phyloP scores from a whole-genome alignment of 1,139 yeast species.

The Yamadazyma sp. region DNA sequence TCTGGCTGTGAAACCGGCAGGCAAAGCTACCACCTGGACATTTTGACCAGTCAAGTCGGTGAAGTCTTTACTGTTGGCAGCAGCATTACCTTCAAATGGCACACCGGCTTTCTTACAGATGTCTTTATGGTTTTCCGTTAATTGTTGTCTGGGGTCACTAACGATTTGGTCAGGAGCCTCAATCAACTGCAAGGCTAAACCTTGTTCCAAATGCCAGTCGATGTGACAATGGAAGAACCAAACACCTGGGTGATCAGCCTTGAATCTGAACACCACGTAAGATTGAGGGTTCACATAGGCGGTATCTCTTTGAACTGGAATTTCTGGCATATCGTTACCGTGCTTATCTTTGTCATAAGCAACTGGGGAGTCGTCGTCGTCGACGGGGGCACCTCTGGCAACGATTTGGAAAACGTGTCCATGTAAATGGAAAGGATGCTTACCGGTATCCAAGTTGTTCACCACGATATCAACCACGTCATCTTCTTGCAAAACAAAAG shows the following conservation, averaged over 20 bases:
- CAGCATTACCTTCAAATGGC: conserved; percentile 65
- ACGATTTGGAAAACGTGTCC: conserved; percentile 82
- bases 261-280: conserved; percentile 63
- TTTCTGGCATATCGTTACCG: conserved; percentile 53
- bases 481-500: conserved; percentile 58
- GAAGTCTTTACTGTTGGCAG: conserved; percentile 54
- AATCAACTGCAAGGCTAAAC: conserved; percentile 67
- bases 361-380: conserved; percentile 53
- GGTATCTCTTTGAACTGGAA: conserved; percentile 68
- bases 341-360: conserved; percentile 50
- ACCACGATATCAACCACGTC: conserved; percentile 71
- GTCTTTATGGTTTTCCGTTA: conserved; percentile 47
- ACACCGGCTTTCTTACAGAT: conserved; percentile 49
- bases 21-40: conserved; percentile 55
- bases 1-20: conserved; percentile 66
- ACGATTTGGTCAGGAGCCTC: conserved; percentile 70
- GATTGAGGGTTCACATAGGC: conserved; percentile 65
- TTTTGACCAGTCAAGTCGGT: conserved; percentile 58
- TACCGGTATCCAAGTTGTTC: conserved; percentile 78
- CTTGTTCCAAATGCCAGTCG: conserved; percentile 93
- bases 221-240: conserved; percentile 95
- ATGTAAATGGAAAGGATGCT: conserved; percentile 92
- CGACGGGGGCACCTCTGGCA: conserved; percentile 54
- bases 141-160: conserved; percentile 29
- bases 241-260: conserved; percentile 84